Base-by-base conservation (phyloP, 2,329 filamentous ascomycete genomes). In the Neofusicoccum ribis region DNA sequence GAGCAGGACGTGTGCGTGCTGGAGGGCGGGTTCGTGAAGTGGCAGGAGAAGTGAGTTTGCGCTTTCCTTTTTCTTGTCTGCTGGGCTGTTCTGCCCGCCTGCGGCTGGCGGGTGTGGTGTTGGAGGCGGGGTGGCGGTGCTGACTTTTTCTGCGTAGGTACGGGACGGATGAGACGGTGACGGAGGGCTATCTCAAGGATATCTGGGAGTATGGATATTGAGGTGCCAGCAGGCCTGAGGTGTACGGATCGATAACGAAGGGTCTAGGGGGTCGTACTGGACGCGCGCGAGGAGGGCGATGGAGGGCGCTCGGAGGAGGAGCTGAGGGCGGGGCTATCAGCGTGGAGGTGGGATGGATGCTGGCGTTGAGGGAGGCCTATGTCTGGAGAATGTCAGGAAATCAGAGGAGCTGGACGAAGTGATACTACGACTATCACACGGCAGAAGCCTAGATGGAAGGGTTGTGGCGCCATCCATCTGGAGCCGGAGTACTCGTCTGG, bases 141-240 rank as follows among this genome's bases (percentile, higher is more conserved):
- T 64, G 44, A 51, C n/a, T 34, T 8, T 47, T 31, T 63, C 17
- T 51, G 20, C 1, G 43, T 63, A 82, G 80, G 65, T 91, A 89
- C 78, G 94, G 93, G 0, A 82, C 86, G 61, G 93, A 98, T 79
- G 83, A 89, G 74, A 81, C 87, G 68, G 80, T 99, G 76, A 98
- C 95, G 0, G 92, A 96, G 77, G 91, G 84, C 1, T 98, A 92
- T 77, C 83, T 86, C 64, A 92, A 91, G 80, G 92, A 97, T 79
- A 80, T 98, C 56, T 98, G 94, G 94, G 84, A 86, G 69, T 83
- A 87, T 66, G 83, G 82, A 47, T 66, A 64, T 34, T 64, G 37
- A 47, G 44, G 31, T 6, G 31, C 15, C 7, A n/a, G n/a, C 15
- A 50, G 34, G 59, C 9, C 34, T 31, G 37, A 41, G 47, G 17